These are phyloP conservation scores for Beauveria rudraprayagi DNA, from an alignment of 2,329 filamentous ascomycete species.

Conservation along the genomic window DNA sequence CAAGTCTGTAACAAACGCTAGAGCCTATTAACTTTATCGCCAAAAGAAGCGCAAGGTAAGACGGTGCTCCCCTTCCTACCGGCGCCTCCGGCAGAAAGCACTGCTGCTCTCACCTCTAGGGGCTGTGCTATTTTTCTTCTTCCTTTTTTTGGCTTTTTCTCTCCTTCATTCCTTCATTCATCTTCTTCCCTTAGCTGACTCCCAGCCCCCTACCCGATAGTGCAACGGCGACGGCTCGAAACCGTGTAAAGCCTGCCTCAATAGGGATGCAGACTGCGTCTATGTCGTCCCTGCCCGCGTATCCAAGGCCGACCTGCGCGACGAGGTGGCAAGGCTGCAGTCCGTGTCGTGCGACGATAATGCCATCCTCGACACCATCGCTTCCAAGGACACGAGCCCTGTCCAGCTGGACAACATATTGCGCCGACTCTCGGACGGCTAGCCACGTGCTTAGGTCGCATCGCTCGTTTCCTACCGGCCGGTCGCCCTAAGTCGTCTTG, in stretches of 20 bases:
- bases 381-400: not conserved
- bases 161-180: no score
- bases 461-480: not conserved
- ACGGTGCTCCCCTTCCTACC: no score
- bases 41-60: no score
- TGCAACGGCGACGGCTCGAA: not conserved
- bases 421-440: not conserved
- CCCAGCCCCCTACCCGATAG: no score
- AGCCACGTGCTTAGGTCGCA: not conserved
- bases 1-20: no score
- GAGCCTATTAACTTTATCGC: no score
- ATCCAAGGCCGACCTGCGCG: conserved; percentile 3
- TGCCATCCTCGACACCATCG: not conserved
- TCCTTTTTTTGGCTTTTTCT: no score
- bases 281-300: not conserved
- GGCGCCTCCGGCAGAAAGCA: no score
- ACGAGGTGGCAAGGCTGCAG: not conserved
- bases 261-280: not conserved
- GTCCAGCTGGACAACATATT: not conserved
- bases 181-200: no score
- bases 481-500: not conserved
- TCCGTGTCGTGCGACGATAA: not conserved
- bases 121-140: no score
- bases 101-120: no score
- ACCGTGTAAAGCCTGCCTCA: not conserved